Percentiles rank a stretch among this genome's conserved stretches.
Conservation (phyloP, 2,329 filamentous ascomycete species). For the Rhynchosporium secalis region DNA sequence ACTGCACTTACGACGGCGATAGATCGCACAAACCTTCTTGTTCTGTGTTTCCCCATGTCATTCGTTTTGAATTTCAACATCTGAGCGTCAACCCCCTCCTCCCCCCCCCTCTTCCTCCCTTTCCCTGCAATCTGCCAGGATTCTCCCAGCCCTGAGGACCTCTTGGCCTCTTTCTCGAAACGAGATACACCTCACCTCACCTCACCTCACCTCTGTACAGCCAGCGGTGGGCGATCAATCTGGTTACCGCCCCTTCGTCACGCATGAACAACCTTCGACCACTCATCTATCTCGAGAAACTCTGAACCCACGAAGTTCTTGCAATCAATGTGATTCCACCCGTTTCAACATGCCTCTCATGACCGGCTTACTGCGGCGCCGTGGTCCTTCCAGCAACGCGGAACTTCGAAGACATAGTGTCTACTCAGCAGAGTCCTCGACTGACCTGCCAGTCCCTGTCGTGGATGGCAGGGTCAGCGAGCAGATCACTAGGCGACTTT, state of each 20-base stretch:
- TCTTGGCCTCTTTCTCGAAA: not conserved
- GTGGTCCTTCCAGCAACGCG: constrained; percentile 34
- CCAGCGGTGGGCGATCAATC: not conserved
- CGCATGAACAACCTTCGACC: not conserved
- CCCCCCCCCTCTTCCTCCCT: not conserved
- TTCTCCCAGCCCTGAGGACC: constrained; percentile 8
- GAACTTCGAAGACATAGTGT: constrained; percentile 40
- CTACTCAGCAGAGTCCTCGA: constrained; percentile 29
- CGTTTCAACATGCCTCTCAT: constrained; percentile 36
- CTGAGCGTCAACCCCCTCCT: not conserved
- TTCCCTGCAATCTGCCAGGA: constrained; percentile 10
- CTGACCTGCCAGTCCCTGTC: constrained; percentile 23
- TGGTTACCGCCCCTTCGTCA: not conserved
- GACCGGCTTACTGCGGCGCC: constrained; percentile 36
- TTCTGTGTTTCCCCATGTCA: not conserved
- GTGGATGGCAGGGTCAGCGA: constrained; percentile 38
- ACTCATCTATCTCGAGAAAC: not conserved
- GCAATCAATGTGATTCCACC: constrained; percentile 33
- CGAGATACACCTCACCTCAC: not conserved
- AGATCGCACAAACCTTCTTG: not conserved
- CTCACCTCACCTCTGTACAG: not conserved
- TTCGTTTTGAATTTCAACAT: constrained; percentile 1
- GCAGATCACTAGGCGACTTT: constrained; percentile 38
- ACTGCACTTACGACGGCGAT: too few species aligned
- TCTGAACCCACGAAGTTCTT: constrained; percentile 30